Evolutionary conservation across 1,284 basidiomycete species (phyloP).

Genomic region (Neonothopanus nambi): DNA sequence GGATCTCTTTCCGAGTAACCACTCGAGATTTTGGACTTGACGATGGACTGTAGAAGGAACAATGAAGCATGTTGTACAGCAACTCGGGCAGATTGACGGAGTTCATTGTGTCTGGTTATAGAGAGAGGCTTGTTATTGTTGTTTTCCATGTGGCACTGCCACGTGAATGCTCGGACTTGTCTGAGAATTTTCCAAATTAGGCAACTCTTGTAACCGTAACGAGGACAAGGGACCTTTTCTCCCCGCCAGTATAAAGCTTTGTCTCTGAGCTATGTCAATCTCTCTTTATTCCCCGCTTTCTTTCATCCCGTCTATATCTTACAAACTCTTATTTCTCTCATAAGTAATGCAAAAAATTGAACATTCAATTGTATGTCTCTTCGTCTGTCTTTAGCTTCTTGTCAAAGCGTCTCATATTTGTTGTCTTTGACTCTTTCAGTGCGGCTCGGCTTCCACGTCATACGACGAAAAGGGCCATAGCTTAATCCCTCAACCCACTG

Average conservation of each 20-base stretch:
- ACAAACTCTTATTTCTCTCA: background rate
- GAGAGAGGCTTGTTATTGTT: background rate
- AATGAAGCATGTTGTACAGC: too few species aligned
- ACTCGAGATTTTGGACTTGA: too few species aligned
- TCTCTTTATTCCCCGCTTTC: conserved; percentile 1
- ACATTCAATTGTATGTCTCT: conserved; percentile 31
- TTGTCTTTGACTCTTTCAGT: background rate
- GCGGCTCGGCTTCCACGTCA: conserved; percentile 23
- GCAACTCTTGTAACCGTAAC: conserved; percentile 33
- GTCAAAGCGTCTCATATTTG: conserved; percentile 8
- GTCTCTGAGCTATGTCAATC: background rate
- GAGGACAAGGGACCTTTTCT: conserved; percentile 23
- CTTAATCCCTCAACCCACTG: conserved; percentile 23
- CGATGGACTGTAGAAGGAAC: background rate
- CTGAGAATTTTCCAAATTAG: conserved; percentile 21
- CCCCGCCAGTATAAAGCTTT: conserved; percentile 15
- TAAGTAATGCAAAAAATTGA: conserved; percentile 5
- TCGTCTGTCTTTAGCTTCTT: background rate
- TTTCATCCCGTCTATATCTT: background rate
- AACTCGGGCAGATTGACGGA: too few species aligned
- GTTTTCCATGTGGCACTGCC: background rate
- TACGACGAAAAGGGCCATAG: conserved; percentile 30
- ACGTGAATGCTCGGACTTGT: conserved; percentile 3
- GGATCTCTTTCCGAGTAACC: background rate
- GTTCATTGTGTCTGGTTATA: background rate